Percentiles rank a stretch among this genome's conserved stretches.
Evolutionary conservation across 2,329 filamentous ascomycete species (phyloP).

Genomic region (Pseudogymnoascus sp.): DNA sequence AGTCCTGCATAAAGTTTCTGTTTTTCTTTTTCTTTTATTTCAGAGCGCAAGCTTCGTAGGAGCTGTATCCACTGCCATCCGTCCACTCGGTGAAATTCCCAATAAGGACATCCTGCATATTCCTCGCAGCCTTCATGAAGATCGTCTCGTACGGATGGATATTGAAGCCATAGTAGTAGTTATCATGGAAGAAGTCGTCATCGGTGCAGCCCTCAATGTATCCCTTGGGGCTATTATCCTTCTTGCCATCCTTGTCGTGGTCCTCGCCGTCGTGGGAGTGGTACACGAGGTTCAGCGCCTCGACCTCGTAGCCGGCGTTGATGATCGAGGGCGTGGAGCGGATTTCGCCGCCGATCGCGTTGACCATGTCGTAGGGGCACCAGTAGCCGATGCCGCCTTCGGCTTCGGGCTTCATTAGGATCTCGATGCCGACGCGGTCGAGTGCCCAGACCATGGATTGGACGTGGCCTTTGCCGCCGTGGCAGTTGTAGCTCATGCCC

Average conservation of each 20-base stretch:
- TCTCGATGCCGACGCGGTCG: constrained; percentile 30
- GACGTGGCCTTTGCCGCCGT: constrained; percentile 11
- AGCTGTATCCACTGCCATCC: constrained; percentile 4
- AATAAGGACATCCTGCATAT: constrained; percentile 28
- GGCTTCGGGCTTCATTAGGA: constrained; percentile 31
- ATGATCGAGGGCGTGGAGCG: neutral
- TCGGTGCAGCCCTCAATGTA: constrained; percentile 25
- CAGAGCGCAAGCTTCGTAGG: neutral
- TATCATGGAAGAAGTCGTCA: constrained; percentile 27
- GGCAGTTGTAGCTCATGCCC: constrained; percentile 28
- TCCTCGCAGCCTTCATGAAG: constrained; percentile 33
- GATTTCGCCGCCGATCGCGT: constrained; percentile 5
- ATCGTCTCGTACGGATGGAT: constrained; percentile 36
- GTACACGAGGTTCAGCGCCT: constrained; percentile 9
- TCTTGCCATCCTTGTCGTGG: constrained; percentile 9
- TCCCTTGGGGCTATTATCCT: constrained; percentile 8
- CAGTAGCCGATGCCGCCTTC: constrained; percentile 9
- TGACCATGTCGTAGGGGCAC: constrained; percentile 12
- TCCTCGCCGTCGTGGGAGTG: constrained; percentile 10
- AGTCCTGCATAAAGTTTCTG: neutral
- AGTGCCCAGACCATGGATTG: constrained; percentile 13
- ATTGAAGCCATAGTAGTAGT: constrained; percentile 31
- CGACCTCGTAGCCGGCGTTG: constrained; percentile 6
- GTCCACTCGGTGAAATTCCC: constrained; percentile 29
- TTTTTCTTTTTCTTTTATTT: neutral